Evolutionary conservation across 2,329 filamentous ascomycete species (phyloP).

Genomic region (Fusarium sp.): DNA sequence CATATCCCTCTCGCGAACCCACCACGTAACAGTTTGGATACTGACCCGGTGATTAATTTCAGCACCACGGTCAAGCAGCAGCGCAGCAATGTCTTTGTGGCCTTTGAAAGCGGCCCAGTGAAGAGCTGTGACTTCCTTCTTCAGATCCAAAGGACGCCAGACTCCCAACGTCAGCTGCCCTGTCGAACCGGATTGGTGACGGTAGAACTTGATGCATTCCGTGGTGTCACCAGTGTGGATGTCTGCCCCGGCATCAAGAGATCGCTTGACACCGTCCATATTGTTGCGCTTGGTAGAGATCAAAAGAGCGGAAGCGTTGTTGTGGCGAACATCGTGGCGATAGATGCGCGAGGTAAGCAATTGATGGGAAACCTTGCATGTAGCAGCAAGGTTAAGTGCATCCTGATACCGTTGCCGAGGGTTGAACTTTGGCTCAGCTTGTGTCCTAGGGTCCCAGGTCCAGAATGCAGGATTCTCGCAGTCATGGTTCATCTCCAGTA

Average conservation of each 20-base stretch:
- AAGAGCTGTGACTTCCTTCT: slow-evolving; percentile 12
- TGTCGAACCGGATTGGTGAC: too few relatives aligned
- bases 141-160: slow-evolving; percentile 2
- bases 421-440: not conserved
- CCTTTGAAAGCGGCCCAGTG: slow-evolving; percentile 16
- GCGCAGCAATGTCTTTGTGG: not conserved
- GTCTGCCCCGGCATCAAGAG: slow-evolving; percentile 2
- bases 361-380: slow-evolving; percentile 3
- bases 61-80: not conserved
- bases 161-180: not conserved
- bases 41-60: slow-evolving; percentile 21
- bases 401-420: slow-evolving; percentile 4
- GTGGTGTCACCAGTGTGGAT: not conserved
- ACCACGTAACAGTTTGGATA: not conserved
- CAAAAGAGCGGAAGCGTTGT: slow-evolving; percentile 5
- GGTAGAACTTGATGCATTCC: not conserved
- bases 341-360: not conserved
- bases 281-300: not conserved
- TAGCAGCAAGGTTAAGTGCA: slow-evolving; percentile 9
- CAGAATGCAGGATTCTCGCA: not conserved
- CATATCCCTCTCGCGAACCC: not conserved
- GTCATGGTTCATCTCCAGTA: slow-evolving; percentile 5
- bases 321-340: not conserved
- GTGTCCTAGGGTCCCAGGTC: not conserved
- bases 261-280: not conserved